These are phyloP conservation scores for Miscanthus lutarioriparius DNA, from an alignment of 176 grass and related monocot species.

Conservation along the genomic window DNA sequence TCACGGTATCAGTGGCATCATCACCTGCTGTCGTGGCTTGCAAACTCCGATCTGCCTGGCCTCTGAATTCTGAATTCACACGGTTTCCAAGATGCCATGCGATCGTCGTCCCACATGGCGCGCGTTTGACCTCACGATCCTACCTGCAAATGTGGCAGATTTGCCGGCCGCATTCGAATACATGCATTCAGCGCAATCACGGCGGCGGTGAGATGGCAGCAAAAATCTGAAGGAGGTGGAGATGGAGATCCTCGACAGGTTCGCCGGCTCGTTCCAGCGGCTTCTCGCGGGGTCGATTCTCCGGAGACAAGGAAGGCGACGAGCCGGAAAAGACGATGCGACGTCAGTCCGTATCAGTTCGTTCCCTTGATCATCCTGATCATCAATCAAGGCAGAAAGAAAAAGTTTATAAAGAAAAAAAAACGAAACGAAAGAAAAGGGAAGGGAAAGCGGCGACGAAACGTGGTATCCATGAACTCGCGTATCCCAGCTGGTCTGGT, in stretches of 20 bases:
- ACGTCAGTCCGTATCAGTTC: not conserved
- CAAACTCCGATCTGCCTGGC: not conserved
- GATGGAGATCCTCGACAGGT: not conserved
- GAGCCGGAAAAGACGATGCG: constrained; percentile 33
- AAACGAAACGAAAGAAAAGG: not conserved
- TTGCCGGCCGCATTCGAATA: not conserved
- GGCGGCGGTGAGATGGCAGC: not conserved
- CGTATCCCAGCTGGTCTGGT: constrained; percentile 12
- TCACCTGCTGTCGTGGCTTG: not conserved
- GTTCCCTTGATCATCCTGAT: constrained; percentile 34
- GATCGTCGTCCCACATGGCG: not conserved
- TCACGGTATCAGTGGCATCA: not conserved
- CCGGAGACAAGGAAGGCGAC: not conserved
- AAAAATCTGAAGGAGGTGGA: too few relatives aligned
- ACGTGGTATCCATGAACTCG: constrained; percentile 48
- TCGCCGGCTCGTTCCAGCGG: not conserved
- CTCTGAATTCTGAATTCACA: not conserved
- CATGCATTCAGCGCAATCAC: not conserved
- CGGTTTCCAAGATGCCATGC: not conserved
- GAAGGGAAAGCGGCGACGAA: not conserved
- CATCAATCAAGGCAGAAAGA: not conserved
- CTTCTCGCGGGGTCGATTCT: constrained; percentile 2
- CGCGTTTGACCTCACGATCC: constrained; percentile 16
- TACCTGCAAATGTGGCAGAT: not conserved
- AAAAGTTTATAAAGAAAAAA: too few relatives aligned